A percentile compares a stretch with the other conserved stretches of the same genome.
phyloP scores from a whole-genome alignment of 805 yeast species.

The Deakozyma indianensis region DNA sequence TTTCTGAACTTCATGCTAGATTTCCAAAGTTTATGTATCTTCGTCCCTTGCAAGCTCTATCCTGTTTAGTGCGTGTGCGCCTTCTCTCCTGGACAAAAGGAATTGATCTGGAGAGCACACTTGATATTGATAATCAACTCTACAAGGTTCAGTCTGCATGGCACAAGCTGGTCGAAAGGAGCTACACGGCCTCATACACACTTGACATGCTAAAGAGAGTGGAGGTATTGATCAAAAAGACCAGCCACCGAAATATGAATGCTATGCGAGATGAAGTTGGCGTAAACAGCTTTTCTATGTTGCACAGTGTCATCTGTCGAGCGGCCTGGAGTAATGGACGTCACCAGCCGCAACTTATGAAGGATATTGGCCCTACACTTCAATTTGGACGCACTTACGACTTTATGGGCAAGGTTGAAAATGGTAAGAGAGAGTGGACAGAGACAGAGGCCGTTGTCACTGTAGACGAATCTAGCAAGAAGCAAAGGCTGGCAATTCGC shows the following conservation, averaged over 20 bases:
- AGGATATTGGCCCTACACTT: background rate
- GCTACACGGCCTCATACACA: background rate
- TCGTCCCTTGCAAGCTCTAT: background rate
- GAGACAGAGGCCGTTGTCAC: background rate
- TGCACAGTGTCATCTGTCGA: background rate
- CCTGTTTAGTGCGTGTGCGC: background rate
- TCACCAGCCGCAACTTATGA: background rate
- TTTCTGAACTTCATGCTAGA: background rate
- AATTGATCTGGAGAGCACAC: background rate
- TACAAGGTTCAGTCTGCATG: background rate
- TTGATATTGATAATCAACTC: background rate
- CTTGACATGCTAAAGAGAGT: background rate
- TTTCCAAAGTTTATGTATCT: background rate
- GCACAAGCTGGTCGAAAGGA: conserved; percentile 1
- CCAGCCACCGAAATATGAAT: background rate
- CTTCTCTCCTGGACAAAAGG: background rate
- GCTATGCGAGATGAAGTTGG: background rate
- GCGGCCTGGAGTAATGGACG: background rate
- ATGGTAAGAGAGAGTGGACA: too few relatives aligned
- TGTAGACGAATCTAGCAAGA: background rate
- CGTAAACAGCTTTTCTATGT: background rate
- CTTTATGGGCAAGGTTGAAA: background rate
- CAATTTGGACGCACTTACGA: background rate
- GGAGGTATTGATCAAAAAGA: background rate
- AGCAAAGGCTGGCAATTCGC: background rate